Percentiles rank a stretch among this genome's conserved stretches.
These are phyloP conservation scores for Fusarium solani-melongenae DNA, from an alignment of 2,329 filamentous ascomycete species.

Conservation along the genomic window DNA sequence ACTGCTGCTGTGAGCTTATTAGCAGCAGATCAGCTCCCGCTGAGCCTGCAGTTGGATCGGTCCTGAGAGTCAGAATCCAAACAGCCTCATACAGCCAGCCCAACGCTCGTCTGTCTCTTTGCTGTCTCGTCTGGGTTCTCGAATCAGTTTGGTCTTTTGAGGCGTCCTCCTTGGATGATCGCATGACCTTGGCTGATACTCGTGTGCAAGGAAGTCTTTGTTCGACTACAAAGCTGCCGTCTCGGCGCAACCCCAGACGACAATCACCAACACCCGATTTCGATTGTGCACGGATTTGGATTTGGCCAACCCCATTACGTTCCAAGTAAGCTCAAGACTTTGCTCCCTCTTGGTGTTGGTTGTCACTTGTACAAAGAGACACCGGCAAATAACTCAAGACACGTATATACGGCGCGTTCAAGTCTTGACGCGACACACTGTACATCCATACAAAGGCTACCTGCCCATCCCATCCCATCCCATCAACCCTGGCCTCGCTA, in stretches of 20 bases:
- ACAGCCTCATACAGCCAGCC: constrained; percentile 11
- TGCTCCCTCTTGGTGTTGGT: background rate
- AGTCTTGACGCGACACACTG: background rate
- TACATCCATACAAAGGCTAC: background rate
- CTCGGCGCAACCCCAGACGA: constrained; percentile 1
- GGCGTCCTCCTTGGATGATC: constrained; percentile 2
- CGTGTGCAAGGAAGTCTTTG: constrained; percentile 2
- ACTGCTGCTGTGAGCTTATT: constrained; percentile 33
- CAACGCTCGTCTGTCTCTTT: background rate
- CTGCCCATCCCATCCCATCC: background rate
- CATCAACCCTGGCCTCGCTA: constrained; percentile 17
- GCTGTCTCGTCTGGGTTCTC: constrained; percentile 1
- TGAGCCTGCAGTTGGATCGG: constrained; percentile 16
- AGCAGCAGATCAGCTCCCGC: constrained; percentile 26
- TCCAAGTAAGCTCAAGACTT: background rate
- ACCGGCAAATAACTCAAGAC: constrained; percentile 3
- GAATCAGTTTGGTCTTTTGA: background rate
- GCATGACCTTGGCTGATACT: constrained; percentile 11
- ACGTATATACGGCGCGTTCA: background rate
- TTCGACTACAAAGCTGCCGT: constrained; percentile 7
- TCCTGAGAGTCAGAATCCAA: constrained; percentile 2
- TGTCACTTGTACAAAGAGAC: background rate
- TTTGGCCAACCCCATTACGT: background rate
- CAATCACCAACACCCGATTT: background rate
- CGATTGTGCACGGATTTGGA: background rate